A percentile compares a stretch with the other conserved stretches of the same genome.
phyloP scores from a whole-genome alignment of 2,329 filamentous ascomycete genomes.

The Boeremia exigua region DNA sequence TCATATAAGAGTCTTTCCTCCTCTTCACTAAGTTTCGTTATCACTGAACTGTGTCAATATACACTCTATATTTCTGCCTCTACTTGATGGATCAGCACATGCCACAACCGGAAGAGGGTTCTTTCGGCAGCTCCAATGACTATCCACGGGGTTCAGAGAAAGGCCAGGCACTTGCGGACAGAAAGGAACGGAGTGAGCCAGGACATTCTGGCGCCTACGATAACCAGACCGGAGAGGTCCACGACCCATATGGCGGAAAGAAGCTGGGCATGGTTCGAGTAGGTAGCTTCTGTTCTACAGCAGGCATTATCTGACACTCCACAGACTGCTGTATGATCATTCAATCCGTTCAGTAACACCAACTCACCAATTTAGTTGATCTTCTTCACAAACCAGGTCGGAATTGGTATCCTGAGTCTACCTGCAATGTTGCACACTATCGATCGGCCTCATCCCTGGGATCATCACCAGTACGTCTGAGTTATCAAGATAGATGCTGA shows the following conservation, averaged over 20 bases:
- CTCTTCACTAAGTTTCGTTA: background rate
- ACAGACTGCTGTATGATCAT: constrained; percentile 1
- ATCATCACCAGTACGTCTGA: constrained; percentile 19
- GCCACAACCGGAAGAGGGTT: background rate
- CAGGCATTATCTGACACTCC: background rate
- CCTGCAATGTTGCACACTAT: constrained; percentile 25
- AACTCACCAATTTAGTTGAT: constrained; percentile 8
- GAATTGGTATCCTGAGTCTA: constrained; percentile 26
- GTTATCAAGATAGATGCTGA: too few relatives aligned
- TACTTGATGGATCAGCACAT: background rate
- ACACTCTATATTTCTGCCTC: background rate
- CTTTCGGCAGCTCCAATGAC: background rate
- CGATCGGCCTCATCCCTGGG: constrained; percentile 25
- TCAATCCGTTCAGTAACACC: background rate
- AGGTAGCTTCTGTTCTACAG: background rate
- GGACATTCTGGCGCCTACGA: background rate
- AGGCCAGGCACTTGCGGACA: background rate
- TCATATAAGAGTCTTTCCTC: background rate
- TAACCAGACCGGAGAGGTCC: constrained; percentile 5
- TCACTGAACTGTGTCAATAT: background rate
- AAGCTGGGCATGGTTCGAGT: constrained; percentile 16
- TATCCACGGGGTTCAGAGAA: background rate
- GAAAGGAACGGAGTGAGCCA: background rate
- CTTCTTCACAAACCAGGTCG: constrained; percentile 26
- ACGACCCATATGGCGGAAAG: constrained; percentile 15